These are phyloP conservation scores for Paecilomyces fulvus DNA, from an alignment of 2,329 filamentous ascomycete species.

Conservation along the genomic window DNA sequence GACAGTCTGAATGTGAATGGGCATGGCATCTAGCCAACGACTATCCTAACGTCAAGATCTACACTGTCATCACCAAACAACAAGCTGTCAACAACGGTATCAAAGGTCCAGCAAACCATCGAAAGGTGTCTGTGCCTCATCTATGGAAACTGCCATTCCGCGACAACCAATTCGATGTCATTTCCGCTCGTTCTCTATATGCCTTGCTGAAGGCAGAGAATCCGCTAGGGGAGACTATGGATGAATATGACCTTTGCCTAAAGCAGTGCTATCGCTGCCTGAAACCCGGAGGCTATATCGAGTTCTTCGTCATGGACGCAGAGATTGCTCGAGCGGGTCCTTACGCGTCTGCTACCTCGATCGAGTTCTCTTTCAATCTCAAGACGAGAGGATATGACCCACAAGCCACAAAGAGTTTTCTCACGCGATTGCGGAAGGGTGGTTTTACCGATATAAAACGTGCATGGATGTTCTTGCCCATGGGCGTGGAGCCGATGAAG, in stretches of 20 bases:
- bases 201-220: slow-evolving; percentile 63
- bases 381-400: slow-evolving; percentile 87
- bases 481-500: slow-evolving; percentile 51
- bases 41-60: slow-evolving; percentile 76
- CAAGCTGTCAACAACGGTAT: slow-evolving; percentile 67
- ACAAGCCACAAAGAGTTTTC: slow-evolving; percentile 69
- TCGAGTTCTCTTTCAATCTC: slow-evolving; percentile 87
- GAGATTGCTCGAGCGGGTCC: slow-evolving; percentile 81
- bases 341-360: slow-evolving; percentile 69
- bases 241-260: slow-evolving; percentile 84
- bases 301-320: slow-evolving; percentile 83
- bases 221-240: slow-evolving; percentile 57
- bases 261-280: slow-evolving; percentile 82
- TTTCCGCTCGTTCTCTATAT: slow-evolving; percentile 82
- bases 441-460: slow-evolving; percentile 76
- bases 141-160: slow-evolving; percentile 78
- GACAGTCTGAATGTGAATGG: slow-evolving; percentile 82
- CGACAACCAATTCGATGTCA: slow-evolving; percentile 78
- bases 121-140: slow-evolving; percentile 66
- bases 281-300: slow-evolving; percentile 86
- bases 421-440: slow-evolving; percentile 62
- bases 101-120: slow-evolving; percentile 79
- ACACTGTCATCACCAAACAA: slow-evolving; percentile 73
- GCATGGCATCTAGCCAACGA: slow-evolving; percentile 86
- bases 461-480: slow-evolving; percentile 81